Evolutionary conservation across 2,329 filamentous ascomycete species (phyloP).

Genomic region (Hymenoscyphus infarciens): DNA sequence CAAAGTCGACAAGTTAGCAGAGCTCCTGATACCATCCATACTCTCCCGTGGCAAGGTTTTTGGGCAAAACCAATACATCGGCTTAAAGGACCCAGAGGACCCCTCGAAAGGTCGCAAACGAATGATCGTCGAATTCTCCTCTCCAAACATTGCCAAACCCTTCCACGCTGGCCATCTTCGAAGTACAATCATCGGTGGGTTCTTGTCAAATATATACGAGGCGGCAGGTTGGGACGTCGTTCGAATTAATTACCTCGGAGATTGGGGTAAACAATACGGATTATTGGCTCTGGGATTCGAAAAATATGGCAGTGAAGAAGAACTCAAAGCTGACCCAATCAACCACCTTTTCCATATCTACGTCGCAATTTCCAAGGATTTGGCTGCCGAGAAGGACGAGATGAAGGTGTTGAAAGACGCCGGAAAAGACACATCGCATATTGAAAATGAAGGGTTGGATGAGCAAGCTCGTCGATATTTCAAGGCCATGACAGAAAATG

Average conservation of each 20-base stretch:
- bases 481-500: slow-evolving; percentile 67
- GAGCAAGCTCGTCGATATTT: slow-evolving; percentile 73
- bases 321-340: slow-evolving; percentile 69
- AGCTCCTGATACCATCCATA: slow-evolving; percentile 66
- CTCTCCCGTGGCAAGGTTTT: slow-evolving; percentile 58
- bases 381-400: slow-evolving; percentile 61
- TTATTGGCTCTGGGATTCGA: slow-evolving; percentile 71
- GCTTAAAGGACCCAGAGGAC: slow-evolving; percentile 59
- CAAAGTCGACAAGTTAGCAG: slow-evolving; percentile 62
- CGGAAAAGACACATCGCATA: slow-evolving; percentile 42
- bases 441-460: slow-evolving; percentile 58
- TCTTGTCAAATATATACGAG: slow-evolving; percentile 66
- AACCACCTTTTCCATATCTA: slow-evolving; percentile 82
- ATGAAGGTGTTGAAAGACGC: slow-evolving; percentile 46
- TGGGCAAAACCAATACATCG: slow-evolving; percentile 60
- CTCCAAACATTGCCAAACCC: slow-evolving; percentile 82
- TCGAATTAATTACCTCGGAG: slow-evolving; percentile 72
- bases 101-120: slow-evolving; percentile 45
- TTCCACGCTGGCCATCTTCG: slow-evolving; percentile 73
- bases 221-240: slow-evolving; percentile 67
- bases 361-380: slow-evolving; percentile 66
- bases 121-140: slow-evolving; percentile 77
- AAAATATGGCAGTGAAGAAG: slow-evolving; percentile 70
- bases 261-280: slow-evolving; percentile 73
- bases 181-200: slow-evolving; percentile 74